phyloP scores from a whole-genome alignment of 2,329 filamentous ascomycete genomes.

The Coleophoma crateriformis region DNA sequence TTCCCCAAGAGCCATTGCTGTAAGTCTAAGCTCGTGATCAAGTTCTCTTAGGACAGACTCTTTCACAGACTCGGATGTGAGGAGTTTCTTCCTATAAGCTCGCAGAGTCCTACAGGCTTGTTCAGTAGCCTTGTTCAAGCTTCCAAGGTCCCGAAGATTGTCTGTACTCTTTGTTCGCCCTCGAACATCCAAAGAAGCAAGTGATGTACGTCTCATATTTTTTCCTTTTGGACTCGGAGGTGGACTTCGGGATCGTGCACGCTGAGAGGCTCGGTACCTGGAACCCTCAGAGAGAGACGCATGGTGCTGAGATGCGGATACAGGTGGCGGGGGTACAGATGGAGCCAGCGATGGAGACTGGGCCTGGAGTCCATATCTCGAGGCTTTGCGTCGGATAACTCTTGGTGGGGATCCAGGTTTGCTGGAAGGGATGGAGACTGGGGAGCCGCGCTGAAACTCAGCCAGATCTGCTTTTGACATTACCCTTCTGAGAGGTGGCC shows the following conservation, averaged over 20 bases:
- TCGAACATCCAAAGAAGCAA: constrained; percentile 40
- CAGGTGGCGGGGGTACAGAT: constrained; percentile 27
- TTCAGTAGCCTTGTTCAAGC: constrained; percentile 58
- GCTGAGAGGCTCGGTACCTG: constrained; percentile 9
- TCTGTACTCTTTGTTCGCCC: constrained; percentile 43
- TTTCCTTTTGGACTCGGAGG: constrained; percentile 19
- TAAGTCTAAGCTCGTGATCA: constrained; percentile 59
- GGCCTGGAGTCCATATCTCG: constrained; percentile 44
- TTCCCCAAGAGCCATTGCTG: constrained; percentile 47
- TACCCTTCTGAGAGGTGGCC: constrained; percentile 76
- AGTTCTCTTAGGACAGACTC: constrained; percentile 55
- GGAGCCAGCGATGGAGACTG: constrained; percentile 38
- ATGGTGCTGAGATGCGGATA: constrained; percentile 20
- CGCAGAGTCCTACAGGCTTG: constrained; percentile 57
- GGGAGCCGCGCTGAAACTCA: constrained; percentile 60
- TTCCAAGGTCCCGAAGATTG: constrained; percentile 41
- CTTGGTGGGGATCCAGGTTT: constrained; percentile 48
- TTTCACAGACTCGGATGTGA: constrained; percentile 47
- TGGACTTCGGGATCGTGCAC: constrained; percentile 24
- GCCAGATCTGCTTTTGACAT: constrained; percentile 83
- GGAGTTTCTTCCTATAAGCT: constrained; percentile 57
- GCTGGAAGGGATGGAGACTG: constrained; percentile 30
- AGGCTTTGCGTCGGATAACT: constrained; percentile 47
- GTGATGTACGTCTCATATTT: constrained; percentile 43
- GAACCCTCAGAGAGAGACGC: constrained; percentile 21